Percentiles rank a stretch among this genome's conserved stretches.
These are phyloP conservation scores for Nemophila menziesii DNA, from an alignment of 257 asterid genomes.

Conservation along the genomic window DNA sequence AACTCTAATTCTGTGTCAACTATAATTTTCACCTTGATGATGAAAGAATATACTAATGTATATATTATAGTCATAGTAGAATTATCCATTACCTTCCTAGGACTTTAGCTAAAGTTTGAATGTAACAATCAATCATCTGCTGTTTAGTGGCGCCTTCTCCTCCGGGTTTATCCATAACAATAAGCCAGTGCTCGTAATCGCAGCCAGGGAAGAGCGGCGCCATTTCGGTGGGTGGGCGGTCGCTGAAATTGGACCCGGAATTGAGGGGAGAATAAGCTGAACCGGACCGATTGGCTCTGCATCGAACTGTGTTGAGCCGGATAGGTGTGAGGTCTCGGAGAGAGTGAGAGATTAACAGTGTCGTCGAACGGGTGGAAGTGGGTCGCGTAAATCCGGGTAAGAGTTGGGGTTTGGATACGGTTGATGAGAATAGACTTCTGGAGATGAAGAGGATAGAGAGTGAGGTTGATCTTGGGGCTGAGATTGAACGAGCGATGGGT, in stretches of 20 bases:
- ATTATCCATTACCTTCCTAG: constrained; percentile 19
- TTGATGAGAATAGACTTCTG: constrained; percentile 34
- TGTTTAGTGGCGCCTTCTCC: constrained; percentile 20
- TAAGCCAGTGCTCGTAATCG: constrained; percentile 24
- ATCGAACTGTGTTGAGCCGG: background rate
- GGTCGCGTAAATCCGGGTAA: constrained; percentile 31
- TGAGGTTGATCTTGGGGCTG: constrained; percentile 33
- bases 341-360: constrained; percentile 18
- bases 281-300: constrained; percentile 15
- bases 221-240: constrained; percentile 18
- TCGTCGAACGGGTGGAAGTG: constrained; percentile 20
- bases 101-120: constrained; percentile 24
- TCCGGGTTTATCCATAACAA: constrained; percentile 20
- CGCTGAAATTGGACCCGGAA: constrained; percentile 13
- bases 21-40: no score
- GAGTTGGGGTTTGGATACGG: constrained; percentile 28
- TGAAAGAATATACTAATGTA: no score
- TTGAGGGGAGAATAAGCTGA: no score
- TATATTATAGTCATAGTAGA: no score
- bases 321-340: constrained; percentile 18
- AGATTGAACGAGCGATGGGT: constrained; percentile 34
- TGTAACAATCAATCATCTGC: constrained; percentile 20
- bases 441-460: constrained; percentile 21
- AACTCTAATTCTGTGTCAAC: no score
- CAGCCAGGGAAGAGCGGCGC: constrained; percentile 19